Evolutionary conservation across 2,329 filamentous ascomycete genomes (phyloP).

Genomic region (Pochonia chlamydosporia): DNA sequence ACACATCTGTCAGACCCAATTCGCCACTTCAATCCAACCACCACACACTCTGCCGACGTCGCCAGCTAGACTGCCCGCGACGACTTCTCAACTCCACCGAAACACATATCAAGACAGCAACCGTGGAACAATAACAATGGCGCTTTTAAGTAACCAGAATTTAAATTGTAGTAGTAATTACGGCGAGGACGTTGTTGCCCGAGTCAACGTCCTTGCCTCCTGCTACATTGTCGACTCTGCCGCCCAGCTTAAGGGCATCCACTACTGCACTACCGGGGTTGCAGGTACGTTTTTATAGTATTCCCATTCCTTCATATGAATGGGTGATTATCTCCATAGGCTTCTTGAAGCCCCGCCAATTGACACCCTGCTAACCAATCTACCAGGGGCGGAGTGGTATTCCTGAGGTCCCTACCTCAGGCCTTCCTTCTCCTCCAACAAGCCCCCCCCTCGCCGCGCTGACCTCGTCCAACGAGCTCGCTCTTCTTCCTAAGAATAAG

Average conservation of each 20-base stretch:
- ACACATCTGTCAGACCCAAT: not conserved
- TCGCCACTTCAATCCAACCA: not conserved
- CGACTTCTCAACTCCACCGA: not conserved
- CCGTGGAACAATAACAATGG: conserved; percentile 38
- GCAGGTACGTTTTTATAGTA: conserved; percentile 49
- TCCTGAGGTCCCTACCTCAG: conserved; percentile 86
- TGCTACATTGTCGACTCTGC: conserved; percentile 80
- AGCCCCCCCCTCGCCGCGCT: conserved; percentile 83
- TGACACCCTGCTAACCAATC: conserved; percentile 13
- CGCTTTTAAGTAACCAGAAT: conserved; percentile 66
- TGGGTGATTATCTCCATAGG: too few species aligned
- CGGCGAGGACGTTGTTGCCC: conserved; percentile 59
- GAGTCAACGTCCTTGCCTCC: conserved; percentile 77
- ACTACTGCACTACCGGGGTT: conserved; percentile 92
- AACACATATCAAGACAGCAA: conserved; percentile 15
- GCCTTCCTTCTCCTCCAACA: conserved; percentile 76
- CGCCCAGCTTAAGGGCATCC: conserved; percentile 72
- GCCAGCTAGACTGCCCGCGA: not conserved
- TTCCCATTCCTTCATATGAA: too few species aligned
- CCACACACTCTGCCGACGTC: not conserved
- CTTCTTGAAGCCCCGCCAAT: not conserved
- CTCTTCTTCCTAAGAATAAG: conserved; percentile 53
- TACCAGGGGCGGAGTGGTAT: conserved; percentile 79
- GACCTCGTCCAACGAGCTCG: conserved; percentile 61
- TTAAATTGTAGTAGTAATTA: conserved; percentile 71